Percentiles rank a stretch among this genome's conserved stretches.
phyloP scores from a whole-genome alignment of 164 flowering plant genomes.

The Vitis amurensis region DNA sequence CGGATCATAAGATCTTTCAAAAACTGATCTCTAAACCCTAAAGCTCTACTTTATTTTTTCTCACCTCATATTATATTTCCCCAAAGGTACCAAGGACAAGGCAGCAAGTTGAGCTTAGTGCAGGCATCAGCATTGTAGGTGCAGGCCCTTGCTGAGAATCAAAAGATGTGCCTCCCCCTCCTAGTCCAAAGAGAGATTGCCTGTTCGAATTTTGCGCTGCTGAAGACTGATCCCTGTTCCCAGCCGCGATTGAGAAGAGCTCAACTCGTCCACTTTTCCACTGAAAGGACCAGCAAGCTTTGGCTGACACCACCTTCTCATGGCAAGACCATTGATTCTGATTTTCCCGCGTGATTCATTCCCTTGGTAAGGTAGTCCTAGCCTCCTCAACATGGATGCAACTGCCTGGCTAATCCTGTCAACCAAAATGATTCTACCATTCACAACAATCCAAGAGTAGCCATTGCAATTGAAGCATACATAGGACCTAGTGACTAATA shows the following conservation, averaged over 20 bases:
- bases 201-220: conserved; percentile 73
- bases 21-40: too few species aligned
- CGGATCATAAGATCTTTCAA: too few species aligned
- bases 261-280: conserved; percentile 48
- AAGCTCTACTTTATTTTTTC: too few species aligned
- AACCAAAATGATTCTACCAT: conserved; percentile 3
- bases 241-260: conserved; percentile 37
- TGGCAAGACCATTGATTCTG: conserved; percentile 61
- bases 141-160: not conserved
- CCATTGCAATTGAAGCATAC: not conserved
- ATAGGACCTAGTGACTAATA: not conserved
- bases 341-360: conserved; percentile 81
- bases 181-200: conserved; percentile 59
- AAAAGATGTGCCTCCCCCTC: not conserved
- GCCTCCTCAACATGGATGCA: conserved; percentile 72
- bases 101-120: too few species aligned
- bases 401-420: conserved; percentile 76
- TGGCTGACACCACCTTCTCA: conserved; percentile 85
- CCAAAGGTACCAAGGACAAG: too few species aligned
- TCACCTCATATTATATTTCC: too few species aligned
- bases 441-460: not conserved
- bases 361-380: conserved; percentile 71
- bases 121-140: too few species aligned
- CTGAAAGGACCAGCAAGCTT: conserved; percentile 51
- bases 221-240: conserved; percentile 67